Evolutionary conservation across 768 basidiomycete genomes (phyloP), one percentile per base, ranked within the genome.

Genomic region (Phaeotremella fagi): DNA sequence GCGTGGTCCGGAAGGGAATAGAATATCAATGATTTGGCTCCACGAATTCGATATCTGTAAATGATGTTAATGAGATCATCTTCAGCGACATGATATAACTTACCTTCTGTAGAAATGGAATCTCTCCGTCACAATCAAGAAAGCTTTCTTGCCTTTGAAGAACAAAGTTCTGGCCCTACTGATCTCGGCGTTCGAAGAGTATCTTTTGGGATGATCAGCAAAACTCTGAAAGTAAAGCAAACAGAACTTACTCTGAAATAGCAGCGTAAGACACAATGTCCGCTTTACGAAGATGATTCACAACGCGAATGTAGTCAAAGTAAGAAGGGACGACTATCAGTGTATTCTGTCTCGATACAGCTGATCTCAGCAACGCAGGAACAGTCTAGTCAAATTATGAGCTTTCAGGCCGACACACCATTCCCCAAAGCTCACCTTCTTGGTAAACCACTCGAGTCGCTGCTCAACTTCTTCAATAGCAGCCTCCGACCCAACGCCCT

Each of bases 51-150:
- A 78, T 98, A 98, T 52, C 90, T 89, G 66, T 16, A 7, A 41
- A 6, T 25, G 25, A 55, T 44, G 48, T 12, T 47, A 25, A 22
- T 2, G 12, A 20, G 18, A 46, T 22, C 18, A 48, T 22, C 12
- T 14, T 41, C 18, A 37, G 38, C 20, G 25, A 18, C 57, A 38
- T 3, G 6, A 48, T 25, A 23, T 1, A 2, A 71, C 78, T 38
- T 38, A 85, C 86, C 90, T 79, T 59, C 88, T 83, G 80, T 90
- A 97, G 74, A 98, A 99, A 75, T 99, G 92, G 79, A 97, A 98
- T n/a, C 95, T 83, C 71, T 99, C 95, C 64, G 88, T 94, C 68
- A 97, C 79, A 57, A 98, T 79, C 26, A 99, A 74, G 79, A 98
- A 89, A 0, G 86, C 79, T 61, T 85, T 89, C 63, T 85, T 84